Percentiles rank a stretch among this genome's conserved stretches.
These are phyloP conservation scores for Physcia stellaris DNA, from an alignment of 495 filamentous ascomycete genomes.

Conservation along the genomic window DNA sequence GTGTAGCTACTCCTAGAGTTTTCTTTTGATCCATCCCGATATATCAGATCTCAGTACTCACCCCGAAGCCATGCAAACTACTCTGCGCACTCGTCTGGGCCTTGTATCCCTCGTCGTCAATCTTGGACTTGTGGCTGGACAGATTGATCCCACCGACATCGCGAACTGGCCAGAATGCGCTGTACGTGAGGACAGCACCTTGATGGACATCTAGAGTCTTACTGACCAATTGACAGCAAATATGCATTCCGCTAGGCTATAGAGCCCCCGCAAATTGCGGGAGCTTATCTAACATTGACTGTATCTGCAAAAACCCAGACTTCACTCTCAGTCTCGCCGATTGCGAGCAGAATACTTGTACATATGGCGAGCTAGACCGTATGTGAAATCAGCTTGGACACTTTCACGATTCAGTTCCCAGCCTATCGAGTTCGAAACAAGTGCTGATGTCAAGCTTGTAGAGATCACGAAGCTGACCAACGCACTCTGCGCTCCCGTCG, in stretches of 20 bases:
- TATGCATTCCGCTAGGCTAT: neutral
- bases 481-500: conserved; percentile 5
- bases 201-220: neutral
- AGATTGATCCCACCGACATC: conserved; percentile 7
- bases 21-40: too few relatives aligned
- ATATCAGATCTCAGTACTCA: too few relatives aligned
- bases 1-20: too few relatives aligned
- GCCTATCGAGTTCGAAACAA: too few relatives aligned
- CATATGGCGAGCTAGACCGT: conserved; percentile 2
- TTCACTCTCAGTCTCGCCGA: neutral
- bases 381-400: neutral
- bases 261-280: neutral
- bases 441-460: neutral
- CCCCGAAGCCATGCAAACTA: too few relatives aligned
- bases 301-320: conserved; percentile 3
- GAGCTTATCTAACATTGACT: conserved; percentile 5
- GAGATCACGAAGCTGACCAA: neutral
- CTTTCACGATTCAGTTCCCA: too few relatives aligned
- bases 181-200: too few relatives aligned
- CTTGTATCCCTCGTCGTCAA: too few relatives aligned
- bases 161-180: conserved; percentile 8
- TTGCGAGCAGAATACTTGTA: conserved; percentile 7
- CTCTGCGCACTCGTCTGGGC: too few relatives aligned
- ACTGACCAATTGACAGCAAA: neutral
- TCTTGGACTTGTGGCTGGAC: too few relatives aligned